Conservation (phyloP, 169 alveolate species). For the Pseudocohnilembus persalinus region DNA sequence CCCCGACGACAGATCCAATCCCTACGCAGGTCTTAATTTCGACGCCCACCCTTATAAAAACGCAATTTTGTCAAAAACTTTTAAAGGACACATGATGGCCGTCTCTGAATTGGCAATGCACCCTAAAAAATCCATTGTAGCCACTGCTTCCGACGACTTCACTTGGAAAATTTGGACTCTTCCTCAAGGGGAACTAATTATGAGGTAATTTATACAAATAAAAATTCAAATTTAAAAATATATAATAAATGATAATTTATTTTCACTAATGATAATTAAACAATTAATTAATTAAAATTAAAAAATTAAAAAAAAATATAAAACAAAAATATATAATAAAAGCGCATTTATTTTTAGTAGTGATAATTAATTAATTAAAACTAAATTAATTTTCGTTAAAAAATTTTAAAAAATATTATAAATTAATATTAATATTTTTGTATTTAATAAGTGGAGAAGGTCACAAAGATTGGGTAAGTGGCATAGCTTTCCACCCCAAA, state of each 20-base stretch:
- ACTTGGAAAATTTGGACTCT: conserved; percentile 94
- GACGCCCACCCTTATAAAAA: conserved; percentile 64
- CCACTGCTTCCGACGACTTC: conserved; percentile 94
- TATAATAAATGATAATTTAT: too few relatives aligned
- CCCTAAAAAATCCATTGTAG: conserved; percentile 86
- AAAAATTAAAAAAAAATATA: too few relatives aligned
- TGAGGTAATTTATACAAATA: conserved; percentile 64
- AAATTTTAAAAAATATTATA: too few relatives aligned
- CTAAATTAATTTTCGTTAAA: too few relatives aligned
- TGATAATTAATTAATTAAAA: too few relatives aligned
- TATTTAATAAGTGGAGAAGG: conserved; percentile 63
- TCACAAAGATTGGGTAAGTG: conserved; percentile 91
- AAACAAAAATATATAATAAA: too few relatives aligned
- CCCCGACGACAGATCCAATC: conserved; percentile 79
- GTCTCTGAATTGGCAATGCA: conserved; percentile 88
- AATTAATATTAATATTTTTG: too few relatives aligned
- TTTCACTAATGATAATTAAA: neutral
- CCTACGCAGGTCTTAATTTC: conserved; percentile 55
- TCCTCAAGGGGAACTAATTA: conserved; percentile 91
- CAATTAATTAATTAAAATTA: too few relatives aligned
- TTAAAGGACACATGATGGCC: conserved; percentile 87
- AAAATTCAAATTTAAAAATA: too few relatives aligned
- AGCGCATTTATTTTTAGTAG: too few relatives aligned
- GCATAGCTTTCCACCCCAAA: conserved; percentile 89
- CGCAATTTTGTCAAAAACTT: conserved; percentile 58